Evolutionary conservation across 2,329 filamentous ascomycete species (phyloP), one percentile per base, ranked within the genome.

Genomic region (Penicillium sp.): DNA sequence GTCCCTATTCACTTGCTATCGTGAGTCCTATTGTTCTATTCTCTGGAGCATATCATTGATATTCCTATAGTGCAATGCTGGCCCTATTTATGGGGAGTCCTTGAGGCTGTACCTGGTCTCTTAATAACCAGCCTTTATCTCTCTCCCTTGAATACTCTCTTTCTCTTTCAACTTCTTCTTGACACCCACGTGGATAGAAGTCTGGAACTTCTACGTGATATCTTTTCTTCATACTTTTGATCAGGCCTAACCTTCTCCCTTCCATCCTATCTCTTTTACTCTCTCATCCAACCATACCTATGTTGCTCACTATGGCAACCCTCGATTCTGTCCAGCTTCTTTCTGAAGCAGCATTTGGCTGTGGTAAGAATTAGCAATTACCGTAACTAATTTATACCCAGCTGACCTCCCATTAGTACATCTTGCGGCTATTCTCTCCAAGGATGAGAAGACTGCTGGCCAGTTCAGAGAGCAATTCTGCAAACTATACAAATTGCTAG

Each of bases 261-360:
- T 53, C 48, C 12, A 35, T 53, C 42, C 31, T 19, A 42, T 51
- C 42, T 33, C 42, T 42, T 43, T 50, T 36, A 17, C 35, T 26
- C 33, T 28, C 28, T 53, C 28, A 12, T 40, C 28, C 17, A 37
- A 44, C 22, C 52, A n/a, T 17, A n/a, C 16, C 31, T 16, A 44
- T 44, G 40, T 44, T 30, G 40, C 28, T 33, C 63, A 61, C 53
- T 48, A 72, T 73, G 69, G 71, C 72, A 19, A 73, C 62, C 33
- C 66, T 72, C n/a, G 65, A 67, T 51, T 73, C 69, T 2, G 61
- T 68, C 30, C 64, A 66, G 30, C 59, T 70, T 30, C 63, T 73
- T 14, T 72, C 71, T 2, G 73, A 74, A 57, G 72, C 74, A 8
- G 73, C 72, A 50, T 76, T 67, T 58, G 74, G 74, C 51, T 76